phyloP scores from a whole-genome alignment of 305 asterid genomes.

The Fraxinus nigra region DNA sequence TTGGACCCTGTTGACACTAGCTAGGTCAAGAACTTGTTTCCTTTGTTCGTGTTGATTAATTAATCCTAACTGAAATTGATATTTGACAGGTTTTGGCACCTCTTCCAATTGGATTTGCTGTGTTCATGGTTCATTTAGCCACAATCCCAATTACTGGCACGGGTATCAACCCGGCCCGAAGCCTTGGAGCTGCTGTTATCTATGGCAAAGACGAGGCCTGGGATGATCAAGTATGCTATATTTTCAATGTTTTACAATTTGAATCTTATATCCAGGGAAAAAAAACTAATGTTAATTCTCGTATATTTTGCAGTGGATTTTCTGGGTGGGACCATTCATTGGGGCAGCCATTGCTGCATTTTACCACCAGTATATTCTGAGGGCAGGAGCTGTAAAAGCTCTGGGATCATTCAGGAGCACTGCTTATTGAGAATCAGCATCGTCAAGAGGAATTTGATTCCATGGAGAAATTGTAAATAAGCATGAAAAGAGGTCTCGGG shows the following conservation, averaged over 20 bases:
- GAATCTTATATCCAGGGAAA: not conserved
- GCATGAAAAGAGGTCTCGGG: not conserved
- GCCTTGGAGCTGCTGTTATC: conserved; percentile 72
- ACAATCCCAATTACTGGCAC: conserved; percentile 75
- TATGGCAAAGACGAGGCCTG: conserved; percentile 59
- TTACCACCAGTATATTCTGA: conserved; percentile 61
- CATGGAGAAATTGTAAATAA: conserved; percentile 4
- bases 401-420: conserved; percentile 75
- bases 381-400: conserved; percentile 75
- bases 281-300: not conserved
- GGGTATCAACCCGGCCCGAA: conserved; percentile 69
- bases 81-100: conserved; percentile 62
- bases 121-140: conserved; percentile 75
- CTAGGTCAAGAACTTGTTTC: not conserved
- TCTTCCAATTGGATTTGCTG: conserved; percentile 73
- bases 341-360: conserved; percentile 87
- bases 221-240: conserved; percentile 55
- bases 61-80: not conserved
- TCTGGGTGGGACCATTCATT: conserved; percentile 85
- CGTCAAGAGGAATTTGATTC: not conserved
- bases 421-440: conserved; percentile 24
- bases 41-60: not conserved
- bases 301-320: conserved; percentile 57
- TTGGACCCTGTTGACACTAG: not conserved
- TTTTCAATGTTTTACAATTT: not conserved